Conservation (phyloP, 148 eudicot species). For the Polygonum maritimum region DNA sequence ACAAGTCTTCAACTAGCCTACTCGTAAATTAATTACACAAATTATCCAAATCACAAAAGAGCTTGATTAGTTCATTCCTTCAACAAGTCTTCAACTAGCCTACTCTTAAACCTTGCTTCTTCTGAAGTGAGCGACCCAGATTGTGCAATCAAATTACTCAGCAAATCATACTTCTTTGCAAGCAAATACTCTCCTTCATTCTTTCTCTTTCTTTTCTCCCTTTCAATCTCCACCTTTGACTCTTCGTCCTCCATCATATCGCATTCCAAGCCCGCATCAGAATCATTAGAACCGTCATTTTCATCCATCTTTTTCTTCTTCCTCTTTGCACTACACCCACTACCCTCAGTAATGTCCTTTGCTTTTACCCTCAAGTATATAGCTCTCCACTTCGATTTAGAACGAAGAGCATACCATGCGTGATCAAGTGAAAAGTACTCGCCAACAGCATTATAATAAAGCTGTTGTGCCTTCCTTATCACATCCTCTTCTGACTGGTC, state of each 20-base stretch:
- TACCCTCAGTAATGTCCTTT: not conserved
- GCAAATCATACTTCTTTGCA: not conserved
- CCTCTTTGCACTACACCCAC: not conserved
- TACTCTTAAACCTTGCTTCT: not conserved
- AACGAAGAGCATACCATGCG: not conserved
- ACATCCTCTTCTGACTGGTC: not conserved
- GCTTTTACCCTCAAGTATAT: not conserved
- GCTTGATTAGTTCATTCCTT: not conserved
- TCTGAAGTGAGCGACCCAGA: not conserved
- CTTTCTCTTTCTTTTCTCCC: not conserved
- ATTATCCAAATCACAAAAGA: not conserved
- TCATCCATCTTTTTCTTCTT: not conserved
- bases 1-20: not conserved
- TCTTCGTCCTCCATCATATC: not conserved
- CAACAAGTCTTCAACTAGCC: slow-evolving; percentile 2
- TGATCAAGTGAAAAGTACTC: not conserved
- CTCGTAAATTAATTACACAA: not conserved
- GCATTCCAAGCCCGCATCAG: not conserved
- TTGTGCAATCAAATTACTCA: not conserved
- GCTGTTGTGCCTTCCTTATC: not conserved
- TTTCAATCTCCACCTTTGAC: not conserved
- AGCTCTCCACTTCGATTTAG: not conserved
- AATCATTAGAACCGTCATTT: not conserved
- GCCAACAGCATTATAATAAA: not conserved
- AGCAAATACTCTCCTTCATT: not conserved